These are phyloP conservation scores for Hanseniaspora taiwanica DNA, from an alignment of 805 yeast genomes.

Conservation along the genomic window DNA sequence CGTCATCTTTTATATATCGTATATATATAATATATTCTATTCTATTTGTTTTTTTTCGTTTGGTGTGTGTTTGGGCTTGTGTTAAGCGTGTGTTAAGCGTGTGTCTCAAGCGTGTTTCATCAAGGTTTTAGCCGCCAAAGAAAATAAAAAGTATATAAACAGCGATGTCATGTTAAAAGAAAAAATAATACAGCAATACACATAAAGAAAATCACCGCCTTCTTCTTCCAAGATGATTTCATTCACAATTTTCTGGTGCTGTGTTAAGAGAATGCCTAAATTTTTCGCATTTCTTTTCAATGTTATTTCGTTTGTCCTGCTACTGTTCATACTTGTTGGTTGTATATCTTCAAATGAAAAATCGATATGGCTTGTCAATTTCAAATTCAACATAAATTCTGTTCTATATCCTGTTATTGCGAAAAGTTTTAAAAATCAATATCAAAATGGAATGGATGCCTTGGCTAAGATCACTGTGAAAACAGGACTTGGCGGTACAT, in stretches of 20 bases:
- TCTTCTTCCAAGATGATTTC: slow-evolving; percentile 5
- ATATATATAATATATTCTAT: too few relatives aligned
- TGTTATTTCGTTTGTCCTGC: slow-evolving; percentile 35
- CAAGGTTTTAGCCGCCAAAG: too few relatives aligned
- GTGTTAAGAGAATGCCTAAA: slow-evolving; percentile 30
- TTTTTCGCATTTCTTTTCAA: slow-evolving; percentile 28
- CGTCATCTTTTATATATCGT: too few relatives aligned
- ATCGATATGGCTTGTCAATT: slow-evolving; percentile 36
- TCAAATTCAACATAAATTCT: slow-evolving; percentile 35
- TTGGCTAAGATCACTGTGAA: slow-evolving; percentile 31
- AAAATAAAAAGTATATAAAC: too few relatives aligned
- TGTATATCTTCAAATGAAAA: slow-evolving; percentile 29
- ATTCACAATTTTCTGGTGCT: slow-evolving; percentile 13
- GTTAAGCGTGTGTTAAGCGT: too few relatives aligned
- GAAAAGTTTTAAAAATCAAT: slow-evolving; percentile 21
- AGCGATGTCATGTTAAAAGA: too few relatives aligned
- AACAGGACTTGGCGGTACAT: slow-evolving; percentile 45
- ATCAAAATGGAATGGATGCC: slow-evolving; percentile 11
- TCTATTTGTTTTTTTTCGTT: too few relatives aligned
- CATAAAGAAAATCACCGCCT: too few relatives aligned
- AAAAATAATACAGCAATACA: too few relatives aligned
- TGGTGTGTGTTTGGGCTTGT: too few relatives aligned
- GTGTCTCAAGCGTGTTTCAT: too few relatives aligned
- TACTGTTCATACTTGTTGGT: slow-evolving; percentile 44
- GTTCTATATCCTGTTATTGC: slow-evolving; percentile 29